Conservation (phyloP, 805 yeast genomes). For the Candida quercuum region DNA sequence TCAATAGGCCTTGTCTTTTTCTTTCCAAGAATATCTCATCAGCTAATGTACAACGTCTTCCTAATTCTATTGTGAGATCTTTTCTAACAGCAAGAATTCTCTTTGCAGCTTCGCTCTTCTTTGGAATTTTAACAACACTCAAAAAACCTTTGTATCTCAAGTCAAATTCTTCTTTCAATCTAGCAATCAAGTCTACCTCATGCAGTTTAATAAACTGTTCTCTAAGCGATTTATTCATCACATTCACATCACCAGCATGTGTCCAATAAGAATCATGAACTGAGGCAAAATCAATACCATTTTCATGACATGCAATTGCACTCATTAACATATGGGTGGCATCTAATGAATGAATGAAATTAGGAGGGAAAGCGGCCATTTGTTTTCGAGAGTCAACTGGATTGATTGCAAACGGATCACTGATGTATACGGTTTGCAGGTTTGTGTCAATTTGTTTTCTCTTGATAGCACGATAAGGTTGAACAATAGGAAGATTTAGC, state of each 20-base stretch:
- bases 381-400: conserved; percentile 88
- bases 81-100: conserved; percentile 45
- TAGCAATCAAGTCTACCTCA: conserved; percentile 62
- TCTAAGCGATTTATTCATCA: conserved; percentile 66
- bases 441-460: conserved; percentile 71
- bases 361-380: conserved; percentile 91
- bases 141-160: conserved; percentile 71
- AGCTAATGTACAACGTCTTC: conserved; percentile 49
- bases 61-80: conserved; percentile 41
- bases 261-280: conserved; percentile 99
- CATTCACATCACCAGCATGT: conserved; percentile 78
- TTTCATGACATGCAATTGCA: conserved; percentile 68
- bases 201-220: conserved; percentile 78
- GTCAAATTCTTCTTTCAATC: conserved; percentile 73
- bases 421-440: conserved; percentile 78
- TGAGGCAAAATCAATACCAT: conserved; percentile 74
- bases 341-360: conserved; percentile 89
- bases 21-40: conserved; percentile 76
- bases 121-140: conserved; percentile 52
- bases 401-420: conserved; percentile 80
- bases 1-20: conserved; percentile 49
- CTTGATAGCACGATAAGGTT: conserved; percentile 78
- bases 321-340: conserved; percentile 96
- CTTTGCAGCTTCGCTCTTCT: conserved; percentile 43
- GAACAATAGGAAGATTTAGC: conserved; percentile 91